Conservation (phyloP, 106 monocot species). For the Phalaenopsis equestris region DNA sequence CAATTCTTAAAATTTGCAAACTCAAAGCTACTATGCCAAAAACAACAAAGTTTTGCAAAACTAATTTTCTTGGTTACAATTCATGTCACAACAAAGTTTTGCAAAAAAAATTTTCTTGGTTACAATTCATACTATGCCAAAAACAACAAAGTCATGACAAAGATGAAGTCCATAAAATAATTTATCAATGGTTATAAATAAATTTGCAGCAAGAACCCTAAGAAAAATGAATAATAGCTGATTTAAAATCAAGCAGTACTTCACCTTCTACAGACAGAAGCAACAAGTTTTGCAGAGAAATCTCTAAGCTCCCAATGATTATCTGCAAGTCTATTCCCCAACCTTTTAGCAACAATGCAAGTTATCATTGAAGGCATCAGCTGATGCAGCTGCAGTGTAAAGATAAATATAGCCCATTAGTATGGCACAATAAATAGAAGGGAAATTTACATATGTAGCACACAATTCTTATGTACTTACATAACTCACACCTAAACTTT, state of each 20-base stretch:
- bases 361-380: slow-evolving; percentile 98
- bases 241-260: neutral
- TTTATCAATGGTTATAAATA: neutral
- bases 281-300: slow-evolving; percentile 77
- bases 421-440: neutral
- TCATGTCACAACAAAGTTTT: neutral
- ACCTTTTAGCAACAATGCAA: slow-evolving; percentile 89
- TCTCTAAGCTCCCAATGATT: slow-evolving; percentile 98
- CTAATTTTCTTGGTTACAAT: neutral
- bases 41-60: neutral
- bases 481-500: too few relatives aligned
- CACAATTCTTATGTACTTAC: too few relatives aligned
- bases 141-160: too few relatives aligned
- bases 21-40: neutral
- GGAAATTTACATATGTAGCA: too few relatives aligned
- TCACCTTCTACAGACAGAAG: slow-evolving; percentile 91
- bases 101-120: neutral
- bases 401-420: slow-evolving; percentile 3
- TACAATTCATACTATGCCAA: too few relatives aligned
- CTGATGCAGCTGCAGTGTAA: slow-evolving; percentile 79
- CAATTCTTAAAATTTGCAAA: neutral
- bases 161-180: neutral
- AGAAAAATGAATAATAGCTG: neutral
- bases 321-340: slow-evolving; percentile 76
- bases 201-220: neutral